Conservation (phyloP, 345 rosid genomes). For the Aurinia saxatilis region DNA sequence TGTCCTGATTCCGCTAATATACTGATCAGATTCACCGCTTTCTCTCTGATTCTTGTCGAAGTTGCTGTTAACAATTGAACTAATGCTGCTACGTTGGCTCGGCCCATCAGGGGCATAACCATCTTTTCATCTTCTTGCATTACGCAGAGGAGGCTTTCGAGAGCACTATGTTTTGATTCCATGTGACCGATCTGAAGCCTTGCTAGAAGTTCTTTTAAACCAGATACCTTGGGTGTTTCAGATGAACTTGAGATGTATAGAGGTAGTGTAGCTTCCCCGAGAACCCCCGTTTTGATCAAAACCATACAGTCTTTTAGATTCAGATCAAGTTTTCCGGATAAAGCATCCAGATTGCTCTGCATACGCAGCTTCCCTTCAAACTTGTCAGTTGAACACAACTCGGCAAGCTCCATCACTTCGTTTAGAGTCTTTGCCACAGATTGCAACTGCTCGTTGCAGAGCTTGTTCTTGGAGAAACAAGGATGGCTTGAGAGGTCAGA, state of each 20-base stretch:
- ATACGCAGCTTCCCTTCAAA: constrained; percentile 83
- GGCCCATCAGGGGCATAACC: constrained; percentile 51
- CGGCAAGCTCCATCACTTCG: constrained; percentile 52
- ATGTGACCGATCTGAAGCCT: constrained; percentile 91
- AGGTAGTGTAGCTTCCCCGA: constrained; percentile 76
- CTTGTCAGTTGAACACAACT: constrained; percentile 50
- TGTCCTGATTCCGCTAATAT: constrained; percentile 74
- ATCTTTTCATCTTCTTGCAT: constrained; percentile 83
- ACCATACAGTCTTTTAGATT: constrained; percentile 77
- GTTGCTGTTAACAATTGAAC: constrained; percentile 75
- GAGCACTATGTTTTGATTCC: constrained; percentile 86
- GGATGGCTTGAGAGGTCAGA: constrained; percentile 93
- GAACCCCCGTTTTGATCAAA: constrained; percentile 84
- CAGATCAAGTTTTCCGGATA: constrained; percentile 71
- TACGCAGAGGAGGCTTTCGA: constrained; percentile 52
- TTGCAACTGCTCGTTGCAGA: constrained; percentile 84
- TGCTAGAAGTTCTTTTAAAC: constrained; percentile 63
- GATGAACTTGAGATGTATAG: constrained; percentile 37
- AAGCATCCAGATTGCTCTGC: constrained; percentile 89
- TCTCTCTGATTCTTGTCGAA: constrained; percentile 71
- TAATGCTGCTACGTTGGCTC: constrained; percentile 69
- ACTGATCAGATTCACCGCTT: constrained; percentile 58
- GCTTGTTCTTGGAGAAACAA: constrained; percentile 76
- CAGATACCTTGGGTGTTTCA: constrained; percentile 38
- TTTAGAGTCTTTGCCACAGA: constrained; percentile 60